A percentile compares a stretch with the other conserved stretches of the same genome.
Evolutionary conservation across 2,329 filamentous ascomycete species (phyloP).

Genomic region (Dactylella cylindrospora): DNA sequence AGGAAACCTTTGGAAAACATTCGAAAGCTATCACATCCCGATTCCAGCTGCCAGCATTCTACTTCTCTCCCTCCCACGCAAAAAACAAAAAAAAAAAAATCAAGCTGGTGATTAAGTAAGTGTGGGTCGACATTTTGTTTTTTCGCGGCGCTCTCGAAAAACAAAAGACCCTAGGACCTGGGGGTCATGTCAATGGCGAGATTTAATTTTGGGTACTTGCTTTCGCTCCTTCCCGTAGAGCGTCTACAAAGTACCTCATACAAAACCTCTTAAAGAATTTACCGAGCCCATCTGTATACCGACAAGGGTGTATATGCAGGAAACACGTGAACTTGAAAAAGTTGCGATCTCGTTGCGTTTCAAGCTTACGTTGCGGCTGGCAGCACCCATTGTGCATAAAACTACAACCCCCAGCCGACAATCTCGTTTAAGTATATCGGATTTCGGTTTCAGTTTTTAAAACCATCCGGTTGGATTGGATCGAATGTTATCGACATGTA

Average conservation of each 20-base stretch:
- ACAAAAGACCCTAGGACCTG: too few species aligned
- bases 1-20: constrained; percentile 28
- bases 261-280: too few species aligned
- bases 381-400: too few species aligned
- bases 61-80: too few species aligned
- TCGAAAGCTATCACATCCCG: constrained; percentile 1
- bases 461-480: too few species aligned
- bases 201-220: constrained; percentile 18
- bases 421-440: background rate
- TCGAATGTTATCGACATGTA: too few species aligned
- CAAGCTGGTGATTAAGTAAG: background rate
- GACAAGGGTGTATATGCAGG: constrained; percentile 3
- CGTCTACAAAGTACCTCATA: constrained; percentile 23
- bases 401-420: background rate
- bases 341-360: too few species aligned
- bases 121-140: constrained; percentile 4
- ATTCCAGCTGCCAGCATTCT: too few species aligned
- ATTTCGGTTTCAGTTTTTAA: too few species aligned
- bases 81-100: background rate
- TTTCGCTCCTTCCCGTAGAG: constrained; percentile 20
- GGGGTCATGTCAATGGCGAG: too few species aligned
- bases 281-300: background rate
- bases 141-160: constrained; percentile 40
- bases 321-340: constrained; percentile 33
- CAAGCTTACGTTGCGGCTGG: too few species aligned